Evolutionary conservation across 371 early-diverging fungal genomes (phyloP).

Genomic region (Aphelidium insulamus): DNA sequence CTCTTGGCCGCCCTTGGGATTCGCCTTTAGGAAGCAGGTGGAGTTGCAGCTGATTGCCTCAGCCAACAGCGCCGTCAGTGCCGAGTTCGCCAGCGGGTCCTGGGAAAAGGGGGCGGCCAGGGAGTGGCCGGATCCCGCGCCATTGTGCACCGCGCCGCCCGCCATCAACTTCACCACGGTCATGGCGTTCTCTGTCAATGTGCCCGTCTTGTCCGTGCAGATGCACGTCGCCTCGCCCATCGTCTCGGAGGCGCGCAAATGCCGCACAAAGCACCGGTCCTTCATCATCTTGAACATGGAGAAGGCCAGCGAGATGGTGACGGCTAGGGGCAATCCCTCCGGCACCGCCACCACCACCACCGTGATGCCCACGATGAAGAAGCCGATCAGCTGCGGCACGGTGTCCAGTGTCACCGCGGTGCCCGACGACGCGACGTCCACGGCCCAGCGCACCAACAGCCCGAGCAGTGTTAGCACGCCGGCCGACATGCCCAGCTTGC

Average conservation of each 20-base stretch:
- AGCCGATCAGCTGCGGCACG: too few relatives aligned
- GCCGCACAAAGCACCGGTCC: conserved; percentile 81
- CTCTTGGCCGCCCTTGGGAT: conserved; percentile 36
- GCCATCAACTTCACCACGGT: conserved; percentile 69
- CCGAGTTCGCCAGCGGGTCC: too few relatives aligned
- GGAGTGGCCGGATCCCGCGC: too few relatives aligned
- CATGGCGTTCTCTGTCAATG: conserved; percentile 87
- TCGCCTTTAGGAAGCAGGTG: conserved; percentile 65
- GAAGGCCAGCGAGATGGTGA: conserved; percentile 84
- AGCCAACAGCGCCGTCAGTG: too few relatives aligned
- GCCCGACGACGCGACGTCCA: too few relatives aligned
- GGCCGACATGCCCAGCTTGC: conserved; percentile 63
- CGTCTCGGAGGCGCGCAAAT: conserved; percentile 85
- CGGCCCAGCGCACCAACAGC: too few relatives aligned
- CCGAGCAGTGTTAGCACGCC: conserved; percentile 55
- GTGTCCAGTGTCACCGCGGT: too few relatives aligned
- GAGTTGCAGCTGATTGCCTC: conserved; percentile 66
- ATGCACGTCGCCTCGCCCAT: conserved; percentile 94
- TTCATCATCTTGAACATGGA: conserved; percentile 85
- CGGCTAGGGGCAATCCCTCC: conserved; percentile 95
- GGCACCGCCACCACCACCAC: conserved; percentile 92
- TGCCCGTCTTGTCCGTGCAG: conserved; percentile 94
- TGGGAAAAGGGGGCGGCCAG: too few relatives aligned
- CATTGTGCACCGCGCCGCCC: too few relatives aligned
- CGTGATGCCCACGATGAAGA: conserved; percentile 27